Base-by-base conservation (phyloP, 2,329 filamentous ascomycete species). In the Exophiala viscosa region DNA sequence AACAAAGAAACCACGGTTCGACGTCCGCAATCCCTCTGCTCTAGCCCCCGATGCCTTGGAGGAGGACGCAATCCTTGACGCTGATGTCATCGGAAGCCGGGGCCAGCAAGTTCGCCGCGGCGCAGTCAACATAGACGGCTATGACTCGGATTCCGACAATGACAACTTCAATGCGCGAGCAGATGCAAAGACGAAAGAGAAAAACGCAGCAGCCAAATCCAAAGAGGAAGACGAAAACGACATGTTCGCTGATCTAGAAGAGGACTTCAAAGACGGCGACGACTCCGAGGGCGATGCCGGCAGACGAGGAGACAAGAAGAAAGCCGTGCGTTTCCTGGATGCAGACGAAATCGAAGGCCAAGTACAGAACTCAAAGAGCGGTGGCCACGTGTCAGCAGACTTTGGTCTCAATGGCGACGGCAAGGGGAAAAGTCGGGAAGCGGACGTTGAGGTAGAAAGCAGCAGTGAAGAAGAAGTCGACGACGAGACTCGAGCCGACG, bases 51-150 rank as follows among this genome's bases (percentile, higher is more conserved):
- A 95, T 67, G 87, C 84, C 1, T 80, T 81, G 2, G 84, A 88
- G 40, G 87, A 87, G 59, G 83, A 90, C 62, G 82, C 83, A 0
- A 81, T 92, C 23, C 81, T 99, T 7, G 89, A 95, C 45, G 90
- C 91, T 17, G 93, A 97, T 66, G 91, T 96, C 35, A 96, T 97
- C 60, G 90, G 91, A 13, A 80, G 80, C 47, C 79, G 83, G 14
- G 82, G 82, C 1, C 80, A 82, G 31, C 81, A 84, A 36, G 88
- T 90, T 0, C 96, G 96, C 69, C 88, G 93, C 58, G 92, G 92
- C 61, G 93, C 92, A 0, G 88, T 99, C 50, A 96, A 97, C 65
- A 84, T 99, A 36, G 93, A 97, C 66, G 93, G 93, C 45, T 99
- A 97, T 73, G 92, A 97, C 62, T 93, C 87, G 8, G 93, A 99